A percentile compares a stretch with the other conserved stretches of the same genome.
phyloP scores from a whole-genome alignment of 1,139 yeast genomes.

The Yamadazyma mexicana region DNA sequence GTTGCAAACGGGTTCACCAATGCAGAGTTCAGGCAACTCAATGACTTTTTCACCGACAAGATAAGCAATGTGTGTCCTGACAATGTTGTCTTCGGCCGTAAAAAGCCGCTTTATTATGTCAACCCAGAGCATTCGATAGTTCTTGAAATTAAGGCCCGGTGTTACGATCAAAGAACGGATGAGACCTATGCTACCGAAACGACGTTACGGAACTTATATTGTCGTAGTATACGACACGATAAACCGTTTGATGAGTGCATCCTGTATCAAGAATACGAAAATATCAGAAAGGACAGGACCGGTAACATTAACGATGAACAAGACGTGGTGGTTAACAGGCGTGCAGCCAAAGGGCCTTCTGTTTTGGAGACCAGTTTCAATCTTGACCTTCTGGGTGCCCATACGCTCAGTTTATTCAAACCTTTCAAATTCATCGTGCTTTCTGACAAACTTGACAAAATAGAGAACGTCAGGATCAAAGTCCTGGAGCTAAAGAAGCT shows the following conservation, averaged over 20 bases:
- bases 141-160: constrained; percentile 82
- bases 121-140: constrained; percentile 76
- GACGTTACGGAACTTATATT: constrained; percentile 77
- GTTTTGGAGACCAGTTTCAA: constrained; percentile 6
- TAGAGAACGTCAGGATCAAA: constrained; percentile 27
- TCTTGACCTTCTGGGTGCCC: background rate
- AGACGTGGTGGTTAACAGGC: constrained; percentile 22
- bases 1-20: constrained; percentile 84
- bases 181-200: constrained; percentile 61
- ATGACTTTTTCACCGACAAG: constrained; percentile 52
- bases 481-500: constrained; percentile 35
- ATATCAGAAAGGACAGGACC: constrained; percentile 31
- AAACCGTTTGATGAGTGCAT: constrained; percentile 58
- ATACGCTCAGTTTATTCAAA: constrained; percentile 19
- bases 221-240: constrained; percentile 67
- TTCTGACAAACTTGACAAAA: constrained; percentile 37
- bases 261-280: constrained; percentile 54
- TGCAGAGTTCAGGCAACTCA: constrained; percentile 61
- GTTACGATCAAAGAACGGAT: constrained; percentile 53
- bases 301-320: constrained; percentile 28
- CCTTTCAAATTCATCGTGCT: constrained; percentile 34
- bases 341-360: constrained; percentile 9
- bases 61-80: constrained; percentile 34
- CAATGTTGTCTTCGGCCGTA: constrained; percentile 57
- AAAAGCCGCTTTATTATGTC: constrained; percentile 74